Evolutionary conservation across 163 green algal species (phyloP), one percentile per base, ranked within the genome.

Genomic region (Scenedesmus sp.): DNA sequence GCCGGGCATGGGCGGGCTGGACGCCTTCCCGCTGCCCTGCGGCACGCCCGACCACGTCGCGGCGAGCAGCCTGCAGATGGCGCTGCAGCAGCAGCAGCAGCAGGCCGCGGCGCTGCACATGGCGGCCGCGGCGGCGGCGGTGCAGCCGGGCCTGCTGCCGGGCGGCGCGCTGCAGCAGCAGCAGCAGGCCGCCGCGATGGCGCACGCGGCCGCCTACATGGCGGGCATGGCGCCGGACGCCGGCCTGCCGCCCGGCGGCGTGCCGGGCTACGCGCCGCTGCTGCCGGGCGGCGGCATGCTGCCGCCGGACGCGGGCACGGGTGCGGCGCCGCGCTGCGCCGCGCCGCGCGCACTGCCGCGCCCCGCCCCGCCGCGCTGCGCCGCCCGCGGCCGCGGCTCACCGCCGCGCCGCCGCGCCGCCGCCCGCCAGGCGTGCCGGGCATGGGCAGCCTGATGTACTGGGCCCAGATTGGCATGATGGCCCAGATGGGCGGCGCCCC

Each of bases 391-490:
- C n/a, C n/a, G n/a, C n/a, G n/a, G n/a, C n/a, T n/a, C n/a, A n/a
- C n/a, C n/a, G n/a, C n/a, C n/a, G n/a, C n/a, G n/a, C n/a, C n/a
- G n/a, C n/a, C n/a, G n/a, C n/a, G n/a, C n/a, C n/a, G n/a, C n/a
- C n/a, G n/a, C n/a, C n/a, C n/a, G n/a, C 13, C 36, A 31, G 31
- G 18, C 17, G 36, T 53, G 18, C 20, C n/a, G 4, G 62, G 62
- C 62, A 70, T n/a, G n/a, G n/a, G n/a, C n/a, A n/a, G n/a, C n/a
- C n/a, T 77, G 10, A 56, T 77, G 69, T 77, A 77, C 69, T 77
- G 47, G n/a, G 69, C 69, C 24, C 69, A 77, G 51, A 34, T 77
- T 1, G 70, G 57, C 29, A 79, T 79, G 70, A 60, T 70, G 56
- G 44, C 56, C 3, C 70, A 69, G 17, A 70, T 79, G 70, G 70